phyloP scores from a whole-genome alignment of 345 rosid genomes.

The Diplotaxis tenuifolia region DNA sequence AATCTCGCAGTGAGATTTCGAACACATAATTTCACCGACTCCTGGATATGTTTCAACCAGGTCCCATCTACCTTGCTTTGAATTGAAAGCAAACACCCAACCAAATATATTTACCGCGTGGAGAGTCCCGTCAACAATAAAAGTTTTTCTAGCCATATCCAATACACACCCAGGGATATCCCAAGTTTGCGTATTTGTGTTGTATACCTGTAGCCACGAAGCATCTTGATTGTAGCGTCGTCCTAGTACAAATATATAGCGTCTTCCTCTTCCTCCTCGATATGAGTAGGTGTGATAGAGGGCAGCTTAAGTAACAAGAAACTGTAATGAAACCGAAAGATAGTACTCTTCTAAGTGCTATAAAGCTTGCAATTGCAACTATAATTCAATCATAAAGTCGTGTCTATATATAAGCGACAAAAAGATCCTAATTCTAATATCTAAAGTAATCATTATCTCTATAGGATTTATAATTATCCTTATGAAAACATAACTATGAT shows the following conservation, averaged over 20 bases:
- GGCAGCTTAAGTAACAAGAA: too few relatives aligned
- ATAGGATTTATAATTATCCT: too few relatives aligned
- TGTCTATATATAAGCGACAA: too few relatives aligned
- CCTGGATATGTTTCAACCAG: neutral
- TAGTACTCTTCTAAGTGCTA: too few relatives aligned
- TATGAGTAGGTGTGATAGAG: too few relatives aligned
- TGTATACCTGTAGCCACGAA: neutral
- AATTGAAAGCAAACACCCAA: neutral
- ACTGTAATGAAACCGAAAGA: too few relatives aligned
- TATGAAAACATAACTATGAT: too few relatives aligned
- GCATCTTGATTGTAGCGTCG: neutral
- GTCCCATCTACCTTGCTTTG: neutral
- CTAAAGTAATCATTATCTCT: too few relatives aligned
- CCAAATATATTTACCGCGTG: neutral
- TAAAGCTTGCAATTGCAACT: too few relatives aligned
- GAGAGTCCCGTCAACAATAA: neutral
- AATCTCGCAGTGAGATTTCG: neutral
- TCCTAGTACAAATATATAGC: neutral
- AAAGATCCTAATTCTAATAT: too few relatives aligned
- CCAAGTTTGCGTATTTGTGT: neutral
- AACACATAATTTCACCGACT: neutral
- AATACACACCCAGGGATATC: neutral
- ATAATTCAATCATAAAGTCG: too few relatives aligned
- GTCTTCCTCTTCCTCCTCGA: neutral
- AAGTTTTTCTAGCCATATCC: neutral